Evolutionary conservation across 768 basidiomycete genomes (phyloP).

Genomic region (Lyophyllum semitale): DNA sequence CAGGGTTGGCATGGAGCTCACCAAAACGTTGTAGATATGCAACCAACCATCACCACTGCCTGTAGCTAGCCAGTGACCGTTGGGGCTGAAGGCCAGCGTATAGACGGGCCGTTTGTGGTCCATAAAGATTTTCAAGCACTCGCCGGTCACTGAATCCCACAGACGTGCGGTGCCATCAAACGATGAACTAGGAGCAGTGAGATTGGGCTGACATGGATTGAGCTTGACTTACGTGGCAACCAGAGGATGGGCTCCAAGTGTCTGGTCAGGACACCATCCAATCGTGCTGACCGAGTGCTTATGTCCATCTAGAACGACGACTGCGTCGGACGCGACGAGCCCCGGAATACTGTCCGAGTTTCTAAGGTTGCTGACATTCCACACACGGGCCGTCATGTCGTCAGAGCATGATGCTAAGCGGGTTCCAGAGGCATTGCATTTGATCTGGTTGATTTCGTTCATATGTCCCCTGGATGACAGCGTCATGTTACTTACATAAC

Average conservation of each 20-base stretch:
- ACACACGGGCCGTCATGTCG: conserved; percentile 76
- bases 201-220: background rate
- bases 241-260: conserved; percentile 55
- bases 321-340: conserved; percentile 34
- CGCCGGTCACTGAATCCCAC: conserved; percentile 81
- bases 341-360: conserved; percentile 44
- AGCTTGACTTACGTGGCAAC: conserved; percentile 64
- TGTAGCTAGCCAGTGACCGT: conserved; percentile 70
- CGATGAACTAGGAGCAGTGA: conserved; percentile 53
- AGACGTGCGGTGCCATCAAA: conserved; percentile 81
- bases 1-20: conserved; percentile 29
- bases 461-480: conserved; percentile 59
- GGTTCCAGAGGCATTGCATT: conserved; percentile 64
- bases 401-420: conserved; percentile 82
- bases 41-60: conserved; percentile 81
- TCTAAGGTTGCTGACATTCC: conserved; percentile 54
- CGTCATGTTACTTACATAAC: background rate
- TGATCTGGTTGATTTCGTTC: conserved; percentile 79
- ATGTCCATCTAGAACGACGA: conserved; percentile 62
- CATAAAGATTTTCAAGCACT: conserved; percentile 68
- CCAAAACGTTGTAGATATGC: conserved; percentile 70
- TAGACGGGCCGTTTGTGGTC: conserved; percentile 78
- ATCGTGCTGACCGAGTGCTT: conserved; percentile 63
- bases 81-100: conserved; percentile 74
- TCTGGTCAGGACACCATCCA: conserved; percentile 64